Conservation (phyloP, 805 yeast genomes). For the Wickerhamiella sergipiensis region DNA sequence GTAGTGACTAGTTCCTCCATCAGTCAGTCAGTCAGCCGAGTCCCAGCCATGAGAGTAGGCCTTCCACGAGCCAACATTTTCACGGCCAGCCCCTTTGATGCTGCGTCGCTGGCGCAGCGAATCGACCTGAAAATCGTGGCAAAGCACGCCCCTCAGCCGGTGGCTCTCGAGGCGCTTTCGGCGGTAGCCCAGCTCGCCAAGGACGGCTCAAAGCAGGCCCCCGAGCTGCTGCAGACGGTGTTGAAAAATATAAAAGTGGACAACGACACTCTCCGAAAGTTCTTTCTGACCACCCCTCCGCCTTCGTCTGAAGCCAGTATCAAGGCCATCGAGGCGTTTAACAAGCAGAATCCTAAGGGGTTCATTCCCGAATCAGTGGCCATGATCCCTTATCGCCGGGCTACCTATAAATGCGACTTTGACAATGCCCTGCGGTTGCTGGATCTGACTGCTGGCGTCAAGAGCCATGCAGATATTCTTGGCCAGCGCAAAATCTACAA, state of each 20-base stretch:
- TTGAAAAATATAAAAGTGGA: conserved; percentile 10
- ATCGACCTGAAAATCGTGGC: background rate
- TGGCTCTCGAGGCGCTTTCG: conserved; percentile 12
- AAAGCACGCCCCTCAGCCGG: background rate
- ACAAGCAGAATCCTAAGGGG: conserved; percentile 6
- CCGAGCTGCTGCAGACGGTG: conserved; percentile 11
- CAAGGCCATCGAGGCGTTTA: conserved; percentile 14
- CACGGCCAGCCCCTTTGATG: background rate
- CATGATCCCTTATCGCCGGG: conserved; percentile 48
- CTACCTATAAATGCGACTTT: conserved; percentile 46
- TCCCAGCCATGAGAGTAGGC: background rate
- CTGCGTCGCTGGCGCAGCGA: background rate
- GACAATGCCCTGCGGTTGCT: conserved; percentile 42
- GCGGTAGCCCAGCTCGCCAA: conserved; percentile 19
- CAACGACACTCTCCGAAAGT: conserved; percentile 14
- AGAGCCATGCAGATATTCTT: conserved; percentile 32
- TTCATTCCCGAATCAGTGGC: conserved; percentile 23
- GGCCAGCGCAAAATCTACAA: conserved; percentile 23
- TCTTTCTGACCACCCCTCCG: conserved; percentile 15
- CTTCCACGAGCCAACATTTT: background rate
- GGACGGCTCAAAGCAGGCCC: conserved; percentile 13
- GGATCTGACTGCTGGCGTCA: conserved; percentile 47
- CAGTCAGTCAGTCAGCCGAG: background rate
- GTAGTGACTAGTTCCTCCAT: too few relatives aligned
- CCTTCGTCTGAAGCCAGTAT: conserved; percentile 15